Base-by-base conservation (phyloP, 805 yeast genomes). In the Deakozyma indianensis region DNA sequence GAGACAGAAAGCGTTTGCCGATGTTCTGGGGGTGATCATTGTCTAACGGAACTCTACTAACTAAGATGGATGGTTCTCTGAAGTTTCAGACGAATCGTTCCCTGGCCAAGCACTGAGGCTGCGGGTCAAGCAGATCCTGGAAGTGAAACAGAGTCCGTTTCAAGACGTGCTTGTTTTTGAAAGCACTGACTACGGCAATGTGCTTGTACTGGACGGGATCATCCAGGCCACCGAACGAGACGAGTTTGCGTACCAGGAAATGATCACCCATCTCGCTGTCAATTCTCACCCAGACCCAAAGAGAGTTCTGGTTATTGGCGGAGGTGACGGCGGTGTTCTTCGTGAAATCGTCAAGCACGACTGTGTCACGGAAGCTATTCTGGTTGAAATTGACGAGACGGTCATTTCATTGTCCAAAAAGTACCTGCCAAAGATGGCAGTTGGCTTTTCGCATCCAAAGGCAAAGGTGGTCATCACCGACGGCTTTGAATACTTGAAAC, bases 311-410 rank as follows among this genome's bases (percentile, higher is more conserved):
- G 92, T 87, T 24, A 83, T 87, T 55, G 96, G 96, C 23, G 96
- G 96, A 22, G 96, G 96, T 40, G 96, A 87, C 61, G 95, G 96
- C 51, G 96, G 96, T 50, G 95, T 87, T 20, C 66, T 88, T 29
- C 73, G 96, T 56, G 96, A 87, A 61, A 79, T 84, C 16, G 76
- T 85, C 41, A 88, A 87, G 64, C 90, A 83, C 57, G 67, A 67
- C 35, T 68, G 71, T 3, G 67, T 71, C 41, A 80, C 81, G 52
- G 62, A 66, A 42, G 81, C 83, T 15, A 80, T 82, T 14, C 70
- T 87, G 61, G 90, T 84, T n/a, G 96, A 87, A 58, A 88, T 87
- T 51, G 96, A 87, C 63, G 80, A 79, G 58, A 72, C 79, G 49
- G 96, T 87, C 23, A 84, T 86, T 47, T 69, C 76, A 43, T 69